Percentiles rank a stretch among this genome's conserved stretches.
Evolutionary conservation across 495 filamentous ascomycete species (phyloP).

Genomic region (Pyronema omphalodes): DNA sequence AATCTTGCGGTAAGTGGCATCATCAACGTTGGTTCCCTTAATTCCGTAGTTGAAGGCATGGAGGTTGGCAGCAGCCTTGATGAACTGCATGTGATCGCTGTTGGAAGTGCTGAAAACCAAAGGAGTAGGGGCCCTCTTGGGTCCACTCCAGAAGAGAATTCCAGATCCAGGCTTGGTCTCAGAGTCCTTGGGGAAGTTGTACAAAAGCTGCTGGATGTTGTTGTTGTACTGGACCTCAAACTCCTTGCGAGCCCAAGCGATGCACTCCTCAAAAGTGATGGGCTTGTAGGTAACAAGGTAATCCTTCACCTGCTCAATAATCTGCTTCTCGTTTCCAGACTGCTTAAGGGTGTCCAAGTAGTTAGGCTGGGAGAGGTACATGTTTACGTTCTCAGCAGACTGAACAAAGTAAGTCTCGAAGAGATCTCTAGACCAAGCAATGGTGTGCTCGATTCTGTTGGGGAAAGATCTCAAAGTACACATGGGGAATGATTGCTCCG

Average conservation of each 20-base stretch:
- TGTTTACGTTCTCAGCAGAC: slow-evolving; percentile 83
- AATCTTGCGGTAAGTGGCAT: slow-evolving; percentile 52
- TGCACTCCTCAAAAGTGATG: slow-evolving; percentile 83
- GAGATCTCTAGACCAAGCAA: slow-evolving; percentile 89
- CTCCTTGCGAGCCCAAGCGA: slow-evolving; percentile 77
- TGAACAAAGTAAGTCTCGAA: slow-evolving; percentile 91
- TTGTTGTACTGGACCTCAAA: slow-evolving; percentile 98
- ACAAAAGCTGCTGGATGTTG: slow-evolving; percentile 85
- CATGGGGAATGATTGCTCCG: slow-evolving; percentile 97
- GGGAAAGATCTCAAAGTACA: slow-evolving; percentile 96
- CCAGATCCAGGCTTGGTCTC: slow-evolving; percentile 51
- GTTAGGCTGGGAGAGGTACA: slow-evolving; percentile 80
- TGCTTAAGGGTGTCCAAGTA: slow-evolving; percentile 89
- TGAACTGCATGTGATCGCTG: slow-evolving; percentile 65
- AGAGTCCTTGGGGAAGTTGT: slow-evolving; percentile 94
- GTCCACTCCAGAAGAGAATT: slow-evolving; percentile 93
- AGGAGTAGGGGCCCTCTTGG: slow-evolving; percentile 88
- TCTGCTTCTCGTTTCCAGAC: slow-evolving; percentile 89
- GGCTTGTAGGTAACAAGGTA: slow-evolving; percentile 89
- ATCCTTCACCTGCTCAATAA: slow-evolving; percentile 72
- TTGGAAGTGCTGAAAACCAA: slow-evolving; percentile 74
- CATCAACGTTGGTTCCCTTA: slow-evolving; percentile 51
- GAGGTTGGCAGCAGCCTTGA: slow-evolving; percentile 75
- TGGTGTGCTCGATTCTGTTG: slow-evolving; percentile 97
- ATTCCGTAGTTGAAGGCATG: slow-evolving; percentile 98